Base-by-base conservation (phyloP, 163 green algal genomes). In the Chlamydomonas reinhardtii region DNA sequence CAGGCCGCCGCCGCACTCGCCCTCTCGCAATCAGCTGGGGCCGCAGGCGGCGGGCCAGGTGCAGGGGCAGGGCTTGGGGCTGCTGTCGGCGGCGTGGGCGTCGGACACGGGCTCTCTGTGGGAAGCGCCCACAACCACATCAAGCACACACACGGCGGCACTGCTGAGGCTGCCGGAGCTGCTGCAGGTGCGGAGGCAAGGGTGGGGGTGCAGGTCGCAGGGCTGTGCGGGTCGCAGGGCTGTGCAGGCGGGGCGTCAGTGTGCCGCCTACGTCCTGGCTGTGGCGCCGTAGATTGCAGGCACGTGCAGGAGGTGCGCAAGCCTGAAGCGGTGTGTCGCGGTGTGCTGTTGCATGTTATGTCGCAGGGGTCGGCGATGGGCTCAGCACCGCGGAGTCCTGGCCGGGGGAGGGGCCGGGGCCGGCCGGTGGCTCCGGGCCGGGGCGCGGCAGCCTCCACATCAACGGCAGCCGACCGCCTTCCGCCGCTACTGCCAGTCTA, bases 41-140 rank as follows among this genome's bases (percentile, higher is more conserved):
- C 74, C 48, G 59, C 61, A 48, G 8, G 31, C 43, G 37, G 43
- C 37, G 37, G 76, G 35, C 56, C 9, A 61, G 61, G 35, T 20
- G 56, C 20, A 59, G 43, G 66, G 76, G 66, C 78, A 12, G 64
- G 22, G 16, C 29, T 39, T 35, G 29, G 64, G 64, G 2, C 29
- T 35, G 78, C 48, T 56, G 48, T 56, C 48, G 48, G 48, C 48
- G 48, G 6, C 9, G 5, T 56, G 48, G 48, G 48, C 48, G 48
- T 9, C 48, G 48, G 48, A 56, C 48, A 56, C 59, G 59, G 22
- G 59, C 4, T 85, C 22, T 73, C 79, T 14, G 79, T 72, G 16
- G 79, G 79, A 64, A 85, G 79, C 32, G 79, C 79, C 2, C 79
- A 85, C 54, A 85, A 85, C 37, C 80, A 86, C 35, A 69, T 79